Conservation (phyloP, 2,329 filamentous ascomycete species). For the Phoma herbarum region DNA sequence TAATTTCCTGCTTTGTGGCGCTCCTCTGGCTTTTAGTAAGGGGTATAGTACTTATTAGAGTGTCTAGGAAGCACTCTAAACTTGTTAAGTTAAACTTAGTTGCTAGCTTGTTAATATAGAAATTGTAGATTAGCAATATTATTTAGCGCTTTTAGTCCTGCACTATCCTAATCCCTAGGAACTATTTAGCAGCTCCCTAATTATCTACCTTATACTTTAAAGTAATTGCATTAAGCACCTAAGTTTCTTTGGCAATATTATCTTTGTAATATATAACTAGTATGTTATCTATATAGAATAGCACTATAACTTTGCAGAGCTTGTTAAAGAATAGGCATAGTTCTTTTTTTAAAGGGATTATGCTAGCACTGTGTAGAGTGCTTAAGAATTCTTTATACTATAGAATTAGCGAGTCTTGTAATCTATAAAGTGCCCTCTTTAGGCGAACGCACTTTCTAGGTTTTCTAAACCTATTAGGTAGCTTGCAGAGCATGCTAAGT, state of each 20-base stretch:
- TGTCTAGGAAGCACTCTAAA: too few species aligned
- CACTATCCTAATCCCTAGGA: not conserved
- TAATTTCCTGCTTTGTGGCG: not conserved
- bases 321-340: not conserved
- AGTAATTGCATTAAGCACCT: not conserved
- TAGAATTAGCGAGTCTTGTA: not conserved
- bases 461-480: not conserved
- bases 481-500: not conserved
- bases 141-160: not conserved
- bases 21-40: not conserved
- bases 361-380: not conserved
- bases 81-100: not conserved
- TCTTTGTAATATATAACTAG: not conserved
- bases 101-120: not conserved
- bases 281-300: not conserved
- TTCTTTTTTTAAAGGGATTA: not conserved
- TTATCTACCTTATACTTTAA: not conserved
- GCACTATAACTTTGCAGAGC: not conserved
- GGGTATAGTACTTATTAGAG: not conserved
- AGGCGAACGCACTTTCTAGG: not conserved
- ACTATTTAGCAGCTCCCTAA: not conserved
- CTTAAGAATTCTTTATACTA: not conserved
- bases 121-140: not conserved
- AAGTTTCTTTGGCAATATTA: not conserved
- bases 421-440: not conserved